phyloP scores from a whole-genome alignment of 306 rosid genomes.

The Vigna unguiculata region DNA sequence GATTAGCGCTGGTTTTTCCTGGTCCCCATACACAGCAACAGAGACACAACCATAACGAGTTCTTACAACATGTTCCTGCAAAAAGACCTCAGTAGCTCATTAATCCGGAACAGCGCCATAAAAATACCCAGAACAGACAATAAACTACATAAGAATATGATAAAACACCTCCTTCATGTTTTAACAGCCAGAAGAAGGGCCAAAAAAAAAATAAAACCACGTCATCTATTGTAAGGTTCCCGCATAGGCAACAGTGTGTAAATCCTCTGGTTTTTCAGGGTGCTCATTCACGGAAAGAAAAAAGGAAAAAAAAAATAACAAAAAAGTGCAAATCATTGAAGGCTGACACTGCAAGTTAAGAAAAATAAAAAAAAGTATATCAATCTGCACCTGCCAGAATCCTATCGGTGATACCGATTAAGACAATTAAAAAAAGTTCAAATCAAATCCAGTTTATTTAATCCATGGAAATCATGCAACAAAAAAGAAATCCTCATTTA shows the following conservation, averaged over 20 bases:
- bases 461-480: neutral
- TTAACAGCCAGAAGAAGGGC: neutral
- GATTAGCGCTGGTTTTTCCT: slow-evolving; percentile 86
- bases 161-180: slow-evolving; percentile 7
- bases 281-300: neutral
- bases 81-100: slow-evolving; percentile 35
- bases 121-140: slow-evolving; percentile 8
- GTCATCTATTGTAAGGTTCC: neutral
- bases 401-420: no score
- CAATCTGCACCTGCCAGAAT: neutral
- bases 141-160: neutral
- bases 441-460: no score
- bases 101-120: no score
- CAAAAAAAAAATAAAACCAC: no score
- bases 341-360: slow-evolving; percentile 34
- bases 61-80: slow-evolving; percentile 81
- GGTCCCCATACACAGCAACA: slow-evolving; percentile 86
- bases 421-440: no score
- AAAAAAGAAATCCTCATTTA: neutral
- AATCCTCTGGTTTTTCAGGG: neutral
- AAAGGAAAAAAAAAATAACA: neutral
- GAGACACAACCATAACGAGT: slow-evolving; percentile 74
- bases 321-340: slow-evolving; percentile 16
- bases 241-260: slow-evolving; percentile 17
- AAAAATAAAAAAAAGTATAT: neutral